Percentiles rank a stretch among this genome's conserved stretches.
Evolutionary conservation across 1,139 yeast species (phyloP).

Genomic region (Yamadazyma pseudoaaseri): DNA sequence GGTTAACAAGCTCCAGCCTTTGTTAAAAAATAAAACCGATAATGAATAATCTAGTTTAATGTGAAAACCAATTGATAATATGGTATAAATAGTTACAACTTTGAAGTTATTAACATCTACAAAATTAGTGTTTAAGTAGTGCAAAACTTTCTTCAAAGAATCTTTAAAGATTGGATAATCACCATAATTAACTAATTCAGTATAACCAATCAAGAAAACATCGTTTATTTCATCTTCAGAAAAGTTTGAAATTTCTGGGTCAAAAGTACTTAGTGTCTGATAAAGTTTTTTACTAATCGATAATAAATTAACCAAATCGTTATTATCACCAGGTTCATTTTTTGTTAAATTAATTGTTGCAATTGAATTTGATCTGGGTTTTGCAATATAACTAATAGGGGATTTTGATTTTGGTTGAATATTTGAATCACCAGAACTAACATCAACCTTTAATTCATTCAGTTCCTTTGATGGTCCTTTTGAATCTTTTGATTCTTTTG

Average conservation of each 20-base stretch:
- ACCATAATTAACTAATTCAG: slow-evolving; percentile 17
- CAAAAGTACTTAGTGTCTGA: slow-evolving; percentile 19
- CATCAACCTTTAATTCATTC: slow-evolving; percentile 1
- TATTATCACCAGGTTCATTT: slow-evolving; percentile 13
- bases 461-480: neutral
- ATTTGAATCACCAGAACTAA: neutral
- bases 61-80: slow-evolving; percentile 26
- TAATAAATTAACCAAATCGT: slow-evolving; percentile 31
- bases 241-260: slow-evolving; percentile 15
- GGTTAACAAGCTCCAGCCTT: slow-evolving; percentile 45
- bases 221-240: slow-evolving; percentile 21
- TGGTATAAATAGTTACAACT: slow-evolving; percentile 26
- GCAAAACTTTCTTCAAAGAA: slow-evolving; percentile 23
- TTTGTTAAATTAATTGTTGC: slow-evolving; percentile 4
- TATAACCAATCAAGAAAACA: slow-evolving; percentile 34
- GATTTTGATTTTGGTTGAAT: neutral
- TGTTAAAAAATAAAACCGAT: slow-evolving; percentile 34
- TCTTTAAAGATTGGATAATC: slow-evolving; percentile 19
- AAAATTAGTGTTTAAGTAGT: slow-evolving; percentile 21
- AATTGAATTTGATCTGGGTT: slow-evolving; percentile 9
- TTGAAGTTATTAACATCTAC: slow-evolving; percentile 22
- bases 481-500: neutral
- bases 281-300: slow-evolving; percentile 34
- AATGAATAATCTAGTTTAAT: slow-evolving; percentile 19
- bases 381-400: neutral